Evolutionary conservation across 441 rosid genomes (phyloP).

Genomic region (Euphorbia schlechtendalii): DNA sequence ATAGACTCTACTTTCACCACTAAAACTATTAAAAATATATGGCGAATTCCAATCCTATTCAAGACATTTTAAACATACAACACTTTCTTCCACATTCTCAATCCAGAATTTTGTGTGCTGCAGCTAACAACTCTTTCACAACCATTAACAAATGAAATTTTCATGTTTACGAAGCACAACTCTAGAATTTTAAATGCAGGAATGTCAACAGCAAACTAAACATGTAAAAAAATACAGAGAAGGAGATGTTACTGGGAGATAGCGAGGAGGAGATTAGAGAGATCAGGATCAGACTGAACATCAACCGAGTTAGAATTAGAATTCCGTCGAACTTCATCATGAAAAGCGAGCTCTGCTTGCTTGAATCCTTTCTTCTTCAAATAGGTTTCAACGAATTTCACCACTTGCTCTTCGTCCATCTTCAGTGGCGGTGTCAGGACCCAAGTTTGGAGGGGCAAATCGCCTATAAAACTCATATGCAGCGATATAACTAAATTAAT

Average conservation of each 20-base stretch:
- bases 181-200: background rate
- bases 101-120: background rate
- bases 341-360: constrained; percentile 42
- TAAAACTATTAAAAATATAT: background rate
- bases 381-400: constrained; percentile 53
- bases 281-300: constrained; percentile 59
- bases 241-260: constrained; percentile 42
- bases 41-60: no score
- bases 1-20: background rate
- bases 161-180: background rate
- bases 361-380: constrained; percentile 74
- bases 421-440: no score
- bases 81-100: background rate
- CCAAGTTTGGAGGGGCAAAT: no score
- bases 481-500: no score
- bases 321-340: constrained; percentile 49
- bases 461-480: no score
- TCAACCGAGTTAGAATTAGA: constrained; percentile 31
- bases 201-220: background rate
- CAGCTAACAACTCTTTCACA: background rate
- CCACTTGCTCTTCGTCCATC: constrained; percentile 40
- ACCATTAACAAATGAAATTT: background rate
- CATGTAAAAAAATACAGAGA: background rate
- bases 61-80: no score
- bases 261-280: constrained; percentile 58